Evolutionary conservation across 2,329 filamentous ascomycete genomes (phyloP), one percentile per base, ranked within the genome.

Genomic region (Fusarium marasasianum): DNA sequence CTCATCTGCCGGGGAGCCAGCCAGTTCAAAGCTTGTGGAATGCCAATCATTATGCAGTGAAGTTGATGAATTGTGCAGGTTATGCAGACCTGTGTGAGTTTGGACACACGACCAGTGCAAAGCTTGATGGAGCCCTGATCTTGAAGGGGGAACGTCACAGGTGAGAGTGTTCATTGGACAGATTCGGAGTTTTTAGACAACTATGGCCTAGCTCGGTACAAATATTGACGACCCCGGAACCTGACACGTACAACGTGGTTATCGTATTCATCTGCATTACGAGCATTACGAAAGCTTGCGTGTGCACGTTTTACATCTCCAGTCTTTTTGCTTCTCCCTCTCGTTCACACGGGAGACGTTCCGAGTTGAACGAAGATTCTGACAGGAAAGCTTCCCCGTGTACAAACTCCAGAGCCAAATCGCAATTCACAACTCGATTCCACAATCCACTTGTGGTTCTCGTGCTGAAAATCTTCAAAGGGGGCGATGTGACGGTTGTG

Each of bases 1-100:
- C 75, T 76, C 70, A 74, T 78, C 70, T 78, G 72, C 76, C 72
- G 66, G 73, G 66, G 73, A 61, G 60, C 26, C 47, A 61, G 48
- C 24, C 65, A 67, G 61, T 62, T 62, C 58, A 61, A 60, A 51
- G 57, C 62, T 56, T 75, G 69, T 72, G 66, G 64, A 63, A 68
- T 72, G 62, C 40, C 31, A 55, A 67, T 58, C 35, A 68, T 69
- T 69, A 69, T 69, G 48, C 43, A 29, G 31, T 62, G 55, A 41
- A 60, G 33, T 26, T 37, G 56, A 59, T 58, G 57, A 53, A 48
- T 70, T 73, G 63, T 76, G 69, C 63, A 63, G 54, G 50, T 72
- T 75, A 66, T 72, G 67, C 35, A 57, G 24, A 40, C 12, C 4
- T 48, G 71, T 74, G 62, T 38, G 17, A 68, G 33, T n/a, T 20